Base-by-base conservation (phyloP, 75 land plant genomes). In the Sequoiadendron giganteum region DNA sequence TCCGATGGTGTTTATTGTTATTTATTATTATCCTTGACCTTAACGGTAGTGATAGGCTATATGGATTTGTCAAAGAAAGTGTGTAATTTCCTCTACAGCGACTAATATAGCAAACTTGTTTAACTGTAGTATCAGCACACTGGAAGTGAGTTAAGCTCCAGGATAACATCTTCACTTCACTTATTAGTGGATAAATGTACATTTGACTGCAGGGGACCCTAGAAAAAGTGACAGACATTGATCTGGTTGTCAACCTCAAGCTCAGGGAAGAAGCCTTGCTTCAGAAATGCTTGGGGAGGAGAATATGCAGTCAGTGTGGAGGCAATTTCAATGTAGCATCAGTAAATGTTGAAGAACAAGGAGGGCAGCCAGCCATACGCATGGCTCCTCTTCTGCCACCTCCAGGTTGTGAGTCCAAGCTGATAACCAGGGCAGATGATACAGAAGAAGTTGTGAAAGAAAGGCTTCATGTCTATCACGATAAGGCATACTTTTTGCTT, bases 371-470 rank as follows among this genome's bases (percentile, higher is more conserved):
- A 52, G 92, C 91, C 19, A 91, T 98, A 38, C 90, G 83, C 87
- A 98, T 98, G 99, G 93, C 95, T 47, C 97, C 99, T 32, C 96
- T 98, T 87, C 91, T 93, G 70, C 97, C 99, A 49, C 99, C 99
- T 68, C 93, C 96, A 4, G 76, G 90, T 0, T 98, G 99, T 91
- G 93, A 91, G 25, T 83, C 96, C 39, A 95, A 97, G 85, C 91
- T 98, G 43, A 94, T 95, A 39, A 93, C 93, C n/a, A 90, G 99
- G 45, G 82, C 95, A 65, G 99, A 98, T 93, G 99, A 98, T 87
- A 98, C 93, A 25, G 97, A 95, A 85, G 97, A 93, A 85, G 95
- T 97, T 80, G 97, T 98, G 38, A 96, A 93, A 85, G 92, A 93
- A 81, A 86, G 99, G 36, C 89, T 98, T 16, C 94, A 92, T 40